phyloP scores from a whole-genome alignment of 2,329 filamentous ascomycete genomes.

The Alternaria sp. region DNA sequence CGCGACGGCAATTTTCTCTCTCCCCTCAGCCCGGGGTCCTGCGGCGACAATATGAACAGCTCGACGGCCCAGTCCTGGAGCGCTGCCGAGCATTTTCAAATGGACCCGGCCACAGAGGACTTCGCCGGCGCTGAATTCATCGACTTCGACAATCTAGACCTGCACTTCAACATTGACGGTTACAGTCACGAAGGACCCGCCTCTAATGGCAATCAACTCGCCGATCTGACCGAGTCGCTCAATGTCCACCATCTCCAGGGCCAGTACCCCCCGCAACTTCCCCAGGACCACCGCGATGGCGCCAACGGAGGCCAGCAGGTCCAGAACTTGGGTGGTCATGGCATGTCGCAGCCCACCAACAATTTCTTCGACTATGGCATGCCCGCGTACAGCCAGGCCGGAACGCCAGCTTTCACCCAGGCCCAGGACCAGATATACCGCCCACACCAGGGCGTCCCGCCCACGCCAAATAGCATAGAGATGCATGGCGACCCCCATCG shows the following conservation, averaged over 20 bases:
- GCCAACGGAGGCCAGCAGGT: conserved; percentile 24
- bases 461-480: conserved; percentile 82
- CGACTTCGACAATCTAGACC: conserved; percentile 48
- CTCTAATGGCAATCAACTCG: conserved; percentile 37
- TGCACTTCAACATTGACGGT: conserved; percentile 41
- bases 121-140: conserved; percentile 54
- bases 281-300: conserved; percentile 38
- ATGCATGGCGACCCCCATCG: conserved; percentile 67
- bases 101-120: conserved; percentile 54
- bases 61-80: conserved; percentile 49
- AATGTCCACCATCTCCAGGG: conserved; percentile 46
- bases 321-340: conserved; percentile 23
- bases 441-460: conserved; percentile 71
- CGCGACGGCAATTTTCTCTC: conserved; percentile 19
- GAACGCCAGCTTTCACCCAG: conserved; percentile 48
- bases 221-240: conserved; percentile 44
- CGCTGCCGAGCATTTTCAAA: conserved; percentile 49
- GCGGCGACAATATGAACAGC: conserved; percentile 44
- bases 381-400: conserved; percentile 44
- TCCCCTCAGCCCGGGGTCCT: conserved; percentile 17
- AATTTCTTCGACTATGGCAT: conserved; percentile 49
- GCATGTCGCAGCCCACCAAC: conserved; percentile 7
- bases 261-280: conserved; percentile 38
- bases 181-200: conserved; percentile 31
- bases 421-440: conserved; percentile 56